A percentile compares a stretch with the other conserved stretches of the same genome.
These are phyloP conservation scores for Phaeosphaeria sp. DNA, from an alignment of 2,329 filamentous ascomycete genomes.

Conservation along the genomic window DNA sequence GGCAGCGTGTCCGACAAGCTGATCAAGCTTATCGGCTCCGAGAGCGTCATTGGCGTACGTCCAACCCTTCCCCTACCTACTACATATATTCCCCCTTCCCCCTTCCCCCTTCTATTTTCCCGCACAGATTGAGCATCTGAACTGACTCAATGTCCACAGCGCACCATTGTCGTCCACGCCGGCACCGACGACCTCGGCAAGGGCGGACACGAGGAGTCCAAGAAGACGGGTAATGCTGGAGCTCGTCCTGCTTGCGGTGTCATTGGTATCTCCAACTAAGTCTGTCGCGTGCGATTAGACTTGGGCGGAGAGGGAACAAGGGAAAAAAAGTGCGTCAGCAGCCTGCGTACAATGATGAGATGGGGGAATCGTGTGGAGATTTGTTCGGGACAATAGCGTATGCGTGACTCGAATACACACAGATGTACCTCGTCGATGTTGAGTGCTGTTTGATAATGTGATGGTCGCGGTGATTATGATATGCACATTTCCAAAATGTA, in stretches of 20 bases:
- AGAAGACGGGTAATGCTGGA: conserved; percentile 98
- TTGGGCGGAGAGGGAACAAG: too few relatives aligned
- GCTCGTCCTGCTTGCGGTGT: conserved; percentile 94
- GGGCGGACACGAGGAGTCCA: conserved; percentile 90
- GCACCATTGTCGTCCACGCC: conserved; percentile 91
- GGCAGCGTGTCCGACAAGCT: conserved; percentile 80
- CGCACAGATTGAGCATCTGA: too few relatives aligned
- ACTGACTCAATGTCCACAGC: conserved; percentile 58
- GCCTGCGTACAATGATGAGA: conserved; percentile 6
- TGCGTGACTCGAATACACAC: not conserved
- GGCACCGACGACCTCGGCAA: conserved; percentile 97
- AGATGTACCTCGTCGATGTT: conserved; percentile 1
- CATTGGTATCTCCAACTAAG: conserved; percentile 74
- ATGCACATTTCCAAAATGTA: too few relatives aligned
- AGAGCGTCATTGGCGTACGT: conserved; percentile 89
- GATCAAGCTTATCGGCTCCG: conserved; percentile 93
- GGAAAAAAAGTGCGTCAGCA: conserved; percentile 9
- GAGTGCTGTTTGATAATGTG: too few relatives aligned
- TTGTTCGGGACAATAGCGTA: not conserved
- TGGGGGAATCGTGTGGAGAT: not conserved
- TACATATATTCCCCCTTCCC: not conserved
- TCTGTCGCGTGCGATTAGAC: not conserved
- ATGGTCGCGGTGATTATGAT: too few relatives aligned
- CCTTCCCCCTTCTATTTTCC: too few relatives aligned
- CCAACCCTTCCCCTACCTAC: not conserved